Percentiles rank a stretch among this genome's conserved stretches.
Evolutionary conservation across 768 basidiomycete genomes (phyloP).

Genomic region (Gymnopilus dilepis): DNA sequence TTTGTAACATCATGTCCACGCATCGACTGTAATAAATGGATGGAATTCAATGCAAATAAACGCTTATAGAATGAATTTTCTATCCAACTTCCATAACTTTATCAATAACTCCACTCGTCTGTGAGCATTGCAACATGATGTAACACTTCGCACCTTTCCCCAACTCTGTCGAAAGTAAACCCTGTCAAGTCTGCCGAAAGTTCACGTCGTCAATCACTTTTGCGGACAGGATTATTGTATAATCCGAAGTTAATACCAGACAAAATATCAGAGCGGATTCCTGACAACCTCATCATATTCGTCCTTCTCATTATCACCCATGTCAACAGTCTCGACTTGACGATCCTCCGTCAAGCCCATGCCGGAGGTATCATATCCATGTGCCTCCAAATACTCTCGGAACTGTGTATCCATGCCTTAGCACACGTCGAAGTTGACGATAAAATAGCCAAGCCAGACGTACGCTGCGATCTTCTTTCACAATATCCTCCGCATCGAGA

Average conservation of each 20-base stretch:
- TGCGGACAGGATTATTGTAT: too few relatives aligned
- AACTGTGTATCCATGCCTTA: slow-evolving; percentile 49
- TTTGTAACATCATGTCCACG: neutral
- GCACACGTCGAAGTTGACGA: neutral
- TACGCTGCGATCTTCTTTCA: slow-evolving; percentile 70
- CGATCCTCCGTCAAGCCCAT: slow-evolving; percentile 59
- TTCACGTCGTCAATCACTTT: too few relatives aligned
- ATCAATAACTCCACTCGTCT: too few relatives aligned
- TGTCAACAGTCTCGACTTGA: slow-evolving; percentile 23
- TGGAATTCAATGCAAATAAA: too few relatives aligned
- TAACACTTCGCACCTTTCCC: too few relatives aligned
- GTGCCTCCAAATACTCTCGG: slow-evolving; percentile 77
- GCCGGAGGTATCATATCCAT: slow-evolving; percentile 78
- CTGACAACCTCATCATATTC: neutral
- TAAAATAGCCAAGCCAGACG: slow-evolving; percentile 31
- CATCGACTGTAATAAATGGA: neutral
- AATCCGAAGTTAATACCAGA: too few relatives aligned
- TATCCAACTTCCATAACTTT: too few relatives aligned
- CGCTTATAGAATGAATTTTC: too few relatives aligned
- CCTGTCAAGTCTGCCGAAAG: too few relatives aligned
- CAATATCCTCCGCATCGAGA: slow-evolving; percentile 80
- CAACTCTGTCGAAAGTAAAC: too few relatives aligned
- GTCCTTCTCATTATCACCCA: slow-evolving; percentile 30
- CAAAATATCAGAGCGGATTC: too few relatives aligned
- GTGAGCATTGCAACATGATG: too few relatives aligned